Base-by-base conservation (phyloP, 495 filamentous ascomycete genomes). In the Polyplosphaeria fusca region DNA sequence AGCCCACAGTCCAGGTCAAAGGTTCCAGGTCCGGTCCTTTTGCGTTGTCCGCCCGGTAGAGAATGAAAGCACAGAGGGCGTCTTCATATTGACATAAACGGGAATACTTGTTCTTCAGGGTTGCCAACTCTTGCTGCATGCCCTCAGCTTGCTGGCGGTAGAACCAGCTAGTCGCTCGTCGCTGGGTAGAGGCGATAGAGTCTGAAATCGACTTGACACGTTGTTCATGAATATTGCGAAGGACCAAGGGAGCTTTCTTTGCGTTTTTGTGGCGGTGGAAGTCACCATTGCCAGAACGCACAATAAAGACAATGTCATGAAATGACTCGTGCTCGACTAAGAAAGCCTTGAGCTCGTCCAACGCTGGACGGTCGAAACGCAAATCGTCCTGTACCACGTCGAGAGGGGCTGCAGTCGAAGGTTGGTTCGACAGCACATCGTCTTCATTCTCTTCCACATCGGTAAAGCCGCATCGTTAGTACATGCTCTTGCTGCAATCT, bases 401-500 rank as follows among this genome's bases (percentile, higher is more conserved):
- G 18, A 23, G 3, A 22, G 20, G 11, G 14, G 42, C 35, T 37
- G 42, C 24, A 16, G 14, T 20, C n/a, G 9, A 26, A 20, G 25
- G 2, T 5, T 12, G 22, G 1, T 55, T 25, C 4, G 5, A 27
- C 24, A 5, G 41, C 37, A 23, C 23, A 18, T 28, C 52, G 24
- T 67, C 61, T 19, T 56, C 58, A 26, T 66, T 66, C 16, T 58
- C 58, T 27, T 69, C 68, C 5, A 62, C 58, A 32, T 60, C 56
- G 9, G 30, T 38, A 51, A 71, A 70, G 25, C 66, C 69, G 18
- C 67, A 63, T 11, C 61, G 41, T 2, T 39, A 39, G 18, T 22
- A 20, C 69, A 71, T 71, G 43, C 66, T 68, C 9, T 37, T 38
- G 35, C 58, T 64, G 26, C 62, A 67, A 48, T 71, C 68, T 23